Evolutionary conservation across 371 early-diverging fungal genomes (phyloP), one percentile per base, ranked within the genome.

Genomic region (Saksenaea oblongispora): DNA sequence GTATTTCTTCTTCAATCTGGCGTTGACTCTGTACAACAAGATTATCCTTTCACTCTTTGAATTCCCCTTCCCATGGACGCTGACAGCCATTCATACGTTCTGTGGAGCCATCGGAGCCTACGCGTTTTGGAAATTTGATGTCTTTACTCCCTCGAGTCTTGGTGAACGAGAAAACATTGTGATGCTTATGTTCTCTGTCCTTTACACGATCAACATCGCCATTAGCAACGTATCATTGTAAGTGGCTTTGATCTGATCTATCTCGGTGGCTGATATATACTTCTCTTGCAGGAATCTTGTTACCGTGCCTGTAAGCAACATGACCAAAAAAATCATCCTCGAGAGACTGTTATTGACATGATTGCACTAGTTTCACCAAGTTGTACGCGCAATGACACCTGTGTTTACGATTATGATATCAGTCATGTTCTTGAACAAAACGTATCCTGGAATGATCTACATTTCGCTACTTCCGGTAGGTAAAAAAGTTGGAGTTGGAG

Each of bases 181-280:
- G 57, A 87, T 95, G 87, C 64, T 91, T 47, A 72, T 85, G 69
- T 95, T 94, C 69, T 94, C 94, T 9, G 80, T 91, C 15, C 83
- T 95, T 5, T 95, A 93, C 76, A 95, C 95, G 1, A 84, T 90
- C 65, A 95, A 95, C 67, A 94, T 95, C 68, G 95, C 93, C 42
- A 87, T 92, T 34, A 89, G 90, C 70, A 94, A 92, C 69, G 89
- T 94, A 11, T 93, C 93, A 56, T 73, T 94, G 83, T 86, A 91
- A 82, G 87, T 90, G 22, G 10, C 34, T 31, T 34, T 36, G 35
- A 51, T 26, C 36, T 35, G 4, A 17, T 9, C 41, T 34, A 31
- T 15, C 15, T 24, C 24, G 10, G 11, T 37, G 28, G 37, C 56
- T 54, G 31, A 58, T n/a, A 9, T 35, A 11, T 27, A 51, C 34